Conservation (phyloP, 1,284 basidiomycete genomes). For the Puccinia horiana region DNA sequence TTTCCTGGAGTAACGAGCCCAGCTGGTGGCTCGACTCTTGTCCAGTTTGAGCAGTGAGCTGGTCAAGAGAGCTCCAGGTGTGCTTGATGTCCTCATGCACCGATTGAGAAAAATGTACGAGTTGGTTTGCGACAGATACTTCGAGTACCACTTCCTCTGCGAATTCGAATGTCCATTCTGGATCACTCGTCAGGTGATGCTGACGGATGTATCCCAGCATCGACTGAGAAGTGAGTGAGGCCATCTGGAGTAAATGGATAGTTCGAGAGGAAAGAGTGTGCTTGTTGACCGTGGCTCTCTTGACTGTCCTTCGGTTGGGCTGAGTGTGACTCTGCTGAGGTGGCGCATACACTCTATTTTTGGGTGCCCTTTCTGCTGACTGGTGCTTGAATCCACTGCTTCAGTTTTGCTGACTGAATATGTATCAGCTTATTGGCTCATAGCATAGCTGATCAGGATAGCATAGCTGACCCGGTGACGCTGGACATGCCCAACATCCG, state of each 20-base stretch:
- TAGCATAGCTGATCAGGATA: no score
- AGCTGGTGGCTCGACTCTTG: neutral
- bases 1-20: neutral
- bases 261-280: neutral
- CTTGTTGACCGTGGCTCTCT: neutral
- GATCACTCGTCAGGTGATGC: conserved; percentile 29
- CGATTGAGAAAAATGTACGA: conserved; percentile 6
- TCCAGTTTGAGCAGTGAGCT: conserved; percentile 2
- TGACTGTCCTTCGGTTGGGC: neutral
- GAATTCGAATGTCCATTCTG: conserved; percentile 40
- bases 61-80: neutral
- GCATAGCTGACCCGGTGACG: no score
- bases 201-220: neutral
- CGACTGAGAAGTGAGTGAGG: conserved; percentile 1
- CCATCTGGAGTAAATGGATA: neutral
- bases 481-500: no score
- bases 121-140: neutral
- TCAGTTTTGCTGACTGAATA: no score
- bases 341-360: neutral
- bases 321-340: neutral
- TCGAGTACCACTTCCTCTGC: conserved; percentile 27
- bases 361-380: no score
- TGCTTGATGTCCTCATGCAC: conserved; percentile 26
- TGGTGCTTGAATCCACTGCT: no score
- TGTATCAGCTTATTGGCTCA: no score